phyloP scores from a whole-genome alignment of 768 basidiomycete species.

The Agaricus subrufescens region DNA sequence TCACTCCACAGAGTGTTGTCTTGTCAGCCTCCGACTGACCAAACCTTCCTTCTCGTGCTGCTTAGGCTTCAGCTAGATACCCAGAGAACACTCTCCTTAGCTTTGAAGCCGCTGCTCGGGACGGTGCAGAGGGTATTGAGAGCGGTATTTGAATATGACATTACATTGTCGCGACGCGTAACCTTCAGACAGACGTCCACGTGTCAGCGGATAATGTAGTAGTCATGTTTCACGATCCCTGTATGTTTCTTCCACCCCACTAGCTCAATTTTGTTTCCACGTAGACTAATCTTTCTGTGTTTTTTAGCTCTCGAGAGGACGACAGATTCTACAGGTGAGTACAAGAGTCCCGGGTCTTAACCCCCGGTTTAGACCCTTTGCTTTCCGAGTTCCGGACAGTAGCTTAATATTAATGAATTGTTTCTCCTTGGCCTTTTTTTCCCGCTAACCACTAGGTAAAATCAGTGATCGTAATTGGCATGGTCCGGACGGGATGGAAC shows the following conservation, averaged over 20 bases:
- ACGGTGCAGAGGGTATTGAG: conserved; percentile 96
- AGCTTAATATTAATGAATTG: not conserved
- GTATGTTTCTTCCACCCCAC: conserved; percentile 28
- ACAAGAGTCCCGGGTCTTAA: not conserved
- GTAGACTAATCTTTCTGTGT: conserved; percentile 17
- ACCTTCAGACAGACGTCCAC: conserved; percentile 79
- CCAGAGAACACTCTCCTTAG: conserved; percentile 95
- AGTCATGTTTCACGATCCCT: conserved; percentile 95
- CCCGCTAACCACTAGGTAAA: conserved; percentile 36
- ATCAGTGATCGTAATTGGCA: conserved; percentile 73
- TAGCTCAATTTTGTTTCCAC: not conserved
- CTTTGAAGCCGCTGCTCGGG: conserved; percentile 91
- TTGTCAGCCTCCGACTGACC: not conserved
- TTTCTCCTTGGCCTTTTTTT: too few relatives aligned
- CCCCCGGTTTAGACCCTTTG: not conserved
- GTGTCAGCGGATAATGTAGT: conserved; percentile 85
- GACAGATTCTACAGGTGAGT: conserved; percentile 66
- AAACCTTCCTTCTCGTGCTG: not conserved
- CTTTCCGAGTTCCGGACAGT: not conserved
- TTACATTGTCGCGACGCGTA: conserved; percentile 51
- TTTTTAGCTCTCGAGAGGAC: conserved; percentile 65
- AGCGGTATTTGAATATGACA: conserved; percentile 70
- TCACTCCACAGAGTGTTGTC: not conserved
- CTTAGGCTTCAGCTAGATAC: conserved; percentile 76
- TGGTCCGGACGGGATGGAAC: conserved; percentile 65